Percentiles rank a stretch among this genome's conserved stretches.
Evolutionary conservation across 345 rosid species (phyloP).

Genomic region (Populus pruinosa): DNA sequence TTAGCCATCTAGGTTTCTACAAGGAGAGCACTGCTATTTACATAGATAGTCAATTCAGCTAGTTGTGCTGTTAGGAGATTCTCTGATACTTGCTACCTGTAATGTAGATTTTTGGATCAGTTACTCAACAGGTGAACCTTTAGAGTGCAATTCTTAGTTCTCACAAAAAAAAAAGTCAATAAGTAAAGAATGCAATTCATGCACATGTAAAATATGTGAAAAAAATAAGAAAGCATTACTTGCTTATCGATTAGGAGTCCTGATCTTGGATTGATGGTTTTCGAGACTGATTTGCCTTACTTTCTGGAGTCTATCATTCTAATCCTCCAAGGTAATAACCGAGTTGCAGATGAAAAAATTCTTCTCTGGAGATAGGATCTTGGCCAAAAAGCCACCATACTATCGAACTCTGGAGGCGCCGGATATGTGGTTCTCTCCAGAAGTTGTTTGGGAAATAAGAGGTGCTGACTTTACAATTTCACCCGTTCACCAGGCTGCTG

Average conservation of each 20-base stretch:
- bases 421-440: constrained; percentile 76
- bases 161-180: no score
- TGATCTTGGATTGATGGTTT: neutral
- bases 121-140: no score
- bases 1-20: neutral
- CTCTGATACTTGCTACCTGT: neutral
- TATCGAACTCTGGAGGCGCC: constrained; percentile 73
- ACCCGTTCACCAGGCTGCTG: constrained; percentile 73
- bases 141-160: no score
- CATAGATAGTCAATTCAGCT: neutral
- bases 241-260: neutral
- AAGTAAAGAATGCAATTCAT: no score
- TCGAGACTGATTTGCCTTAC: neutral
- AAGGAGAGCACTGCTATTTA: neutral
- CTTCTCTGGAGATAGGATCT: constrained; percentile 59
- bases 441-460: constrained; percentile 74
- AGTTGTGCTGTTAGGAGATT: neutral
- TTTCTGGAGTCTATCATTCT: neutral
- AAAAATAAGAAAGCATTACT: no score
- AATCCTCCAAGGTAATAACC: neutral
- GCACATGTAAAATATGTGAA: no score
- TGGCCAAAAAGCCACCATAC: constrained; percentile 62
- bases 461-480: constrained; percentile 89
- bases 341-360: constrained; percentile 75
- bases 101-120: neutral